Conservation (phyloP, 306 rosid species). For the Prunus mongolica region DNA sequence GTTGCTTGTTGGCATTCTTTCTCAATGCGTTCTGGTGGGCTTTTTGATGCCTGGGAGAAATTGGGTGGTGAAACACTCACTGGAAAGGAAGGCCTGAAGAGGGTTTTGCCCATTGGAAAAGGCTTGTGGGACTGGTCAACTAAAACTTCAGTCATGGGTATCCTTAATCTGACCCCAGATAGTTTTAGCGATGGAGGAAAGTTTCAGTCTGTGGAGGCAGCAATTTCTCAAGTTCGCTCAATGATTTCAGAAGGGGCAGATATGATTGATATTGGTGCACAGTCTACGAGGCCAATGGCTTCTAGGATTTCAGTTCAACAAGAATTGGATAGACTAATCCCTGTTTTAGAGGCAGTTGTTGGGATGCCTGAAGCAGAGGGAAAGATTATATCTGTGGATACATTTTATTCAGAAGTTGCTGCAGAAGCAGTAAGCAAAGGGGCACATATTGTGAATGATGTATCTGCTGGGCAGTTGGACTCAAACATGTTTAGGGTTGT, state of each 20-base stretch:
- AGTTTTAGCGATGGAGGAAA: conserved; percentile 90
- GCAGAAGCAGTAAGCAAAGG: conserved; percentile 76
- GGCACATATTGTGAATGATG: conserved; percentile 78
- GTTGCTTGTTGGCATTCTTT: conserved; percentile 82
- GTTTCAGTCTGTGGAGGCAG: conserved; percentile 55
- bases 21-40: conserved; percentile 55
- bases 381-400: conserved; percentile 80
- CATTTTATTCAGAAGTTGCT: conserved; percentile 81
- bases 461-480: conserved; percentile 72
- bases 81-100: conserved; percentile 73
- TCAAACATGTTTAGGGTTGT: conserved; percentile 65
- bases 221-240: conserved; percentile 65
- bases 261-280: conserved; percentile 88
- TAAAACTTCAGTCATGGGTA: conserved; percentile 70
- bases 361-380: conserved; percentile 71
- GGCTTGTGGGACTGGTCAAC: conserved; percentile 68
- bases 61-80: conserved; percentile 74
- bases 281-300: conserved; percentile 82
- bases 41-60: conserved; percentile 60
- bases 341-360: conserved; percentile 69
- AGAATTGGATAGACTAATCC: conserved; percentile 68
- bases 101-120: conserved; percentile 71
- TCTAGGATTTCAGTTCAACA: conserved; percentile 59
- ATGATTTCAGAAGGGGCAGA: conserved; percentile 87
- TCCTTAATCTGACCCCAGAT: conserved; percentile 92